Evolutionary conservation across 176 grass and related monocot species (phyloP).

Genomic region (Urochloa ruziziensis): DNA sequence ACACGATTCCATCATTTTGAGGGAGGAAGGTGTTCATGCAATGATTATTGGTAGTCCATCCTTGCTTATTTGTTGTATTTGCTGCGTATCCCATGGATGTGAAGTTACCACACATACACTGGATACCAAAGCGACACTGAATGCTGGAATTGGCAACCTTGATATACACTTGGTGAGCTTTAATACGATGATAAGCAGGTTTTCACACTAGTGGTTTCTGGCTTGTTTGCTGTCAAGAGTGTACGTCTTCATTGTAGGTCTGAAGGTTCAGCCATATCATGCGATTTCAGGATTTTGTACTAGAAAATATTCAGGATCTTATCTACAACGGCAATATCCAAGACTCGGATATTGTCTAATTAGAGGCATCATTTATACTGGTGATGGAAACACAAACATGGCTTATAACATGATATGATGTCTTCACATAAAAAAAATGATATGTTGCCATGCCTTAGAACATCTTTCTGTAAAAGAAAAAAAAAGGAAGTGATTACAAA

Average conservation of each 20-base stretch:
- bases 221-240: not conserved
- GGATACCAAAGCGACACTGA: not conserved
- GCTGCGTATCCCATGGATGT: not conserved
- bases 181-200: not conserved
- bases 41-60: constrained; percentile 75
- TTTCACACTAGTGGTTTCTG: not conserved
- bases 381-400: not conserved
- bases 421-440: not conserved
- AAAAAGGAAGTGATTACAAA: not conserved
- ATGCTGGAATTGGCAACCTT: not conserved
- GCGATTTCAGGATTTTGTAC: too few species aligned
- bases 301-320: not conserved
- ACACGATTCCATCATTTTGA: constrained; percentile 70
- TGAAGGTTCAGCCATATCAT: not conserved
- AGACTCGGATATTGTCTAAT: not conserved
- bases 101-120: not conserved
- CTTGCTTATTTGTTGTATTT: not conserved
- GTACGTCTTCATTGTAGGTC: not conserved
- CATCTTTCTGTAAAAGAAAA: not conserved
- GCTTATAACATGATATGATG: not conserved
- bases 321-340: not conserved
- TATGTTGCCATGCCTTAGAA: not conserved
- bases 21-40: constrained; percentile 62
- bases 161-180: not conserved
- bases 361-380: constrained; percentile 3